Base-by-base conservation (phyloP, 2,329 filamentous ascomycete genomes). In the Cryphonectria naterciae region DNA sequence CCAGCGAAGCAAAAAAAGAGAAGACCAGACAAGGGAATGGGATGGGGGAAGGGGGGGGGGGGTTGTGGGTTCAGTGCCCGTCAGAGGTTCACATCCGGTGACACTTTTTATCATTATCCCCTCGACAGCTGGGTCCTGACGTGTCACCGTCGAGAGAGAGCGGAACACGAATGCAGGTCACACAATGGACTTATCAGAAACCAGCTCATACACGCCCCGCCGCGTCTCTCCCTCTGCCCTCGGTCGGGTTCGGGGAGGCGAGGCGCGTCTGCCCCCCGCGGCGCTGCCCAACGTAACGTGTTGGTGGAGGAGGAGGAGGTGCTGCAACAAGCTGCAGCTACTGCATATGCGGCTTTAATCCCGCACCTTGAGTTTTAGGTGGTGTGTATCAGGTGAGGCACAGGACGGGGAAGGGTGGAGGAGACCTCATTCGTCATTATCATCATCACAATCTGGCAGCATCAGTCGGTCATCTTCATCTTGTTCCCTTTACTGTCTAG, bases 311-410 rank as follows among this genome's bases (percentile, higher is more conserved):
- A 3, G 3, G 28, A 32, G 28, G 28, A 32, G 28, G 28, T 60
- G 58, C 43, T 13, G 37, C 37, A 39, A 39, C 37, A 39, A 39
- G 10, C 37, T 39, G 37, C 37, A 11, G 37, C 11, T 32, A 32
- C 37, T 65, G 64, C 43, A 39, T 67, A 52, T n/a, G 49, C 43
- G 43, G 13, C n/a, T 43, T 37, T 37, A 67, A 67, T 58, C 52
- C 65, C 65, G 65, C 65, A 58, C 7, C 35, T n/a, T 37, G 35
- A 3, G 65, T 56, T n/a, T 37, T 52, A 8, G 41, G 19, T 52
- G 63, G 49, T n/a, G 65, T 67, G 65, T 67, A 58, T 67, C 65
- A 67, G 65, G 65, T 61, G 43, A 58, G 56, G 46, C 35, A 49
- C 2, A 56, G n/a, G 35, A 62, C 49, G 46, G 56, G 52, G 68